phyloP scores from a whole-genome alignment of 1,284 basidiomycete species.

The Boletellus dicymbophilus region DNA sequence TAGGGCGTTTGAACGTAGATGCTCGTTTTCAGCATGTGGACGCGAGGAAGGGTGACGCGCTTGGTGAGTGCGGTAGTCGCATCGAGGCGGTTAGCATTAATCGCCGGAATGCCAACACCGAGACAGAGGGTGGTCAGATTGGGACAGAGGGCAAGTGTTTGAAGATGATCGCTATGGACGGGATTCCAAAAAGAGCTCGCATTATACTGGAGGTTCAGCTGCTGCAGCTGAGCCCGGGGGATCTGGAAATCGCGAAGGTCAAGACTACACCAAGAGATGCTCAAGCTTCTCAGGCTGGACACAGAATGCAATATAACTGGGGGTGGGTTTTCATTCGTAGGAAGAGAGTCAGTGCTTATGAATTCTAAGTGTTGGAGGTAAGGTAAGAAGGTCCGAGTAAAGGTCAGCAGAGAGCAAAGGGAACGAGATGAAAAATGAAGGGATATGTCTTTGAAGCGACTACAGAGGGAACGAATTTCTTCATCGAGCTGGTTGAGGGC shows the following conservation, averaged over 20 bases:
- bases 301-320: constrained; percentile 27
- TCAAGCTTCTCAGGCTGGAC: constrained; percentile 28
- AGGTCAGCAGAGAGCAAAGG: constrained; percentile 29
- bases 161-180: constrained; percentile 31
- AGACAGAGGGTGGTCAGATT: constrained; percentile 31
- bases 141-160: constrained; percentile 23
- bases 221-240: constrained; percentile 32
- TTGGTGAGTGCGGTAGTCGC: not conserved
- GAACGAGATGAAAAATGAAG: constrained; percentile 29
- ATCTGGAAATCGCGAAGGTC: constrained; percentile 30
- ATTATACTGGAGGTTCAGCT: constrained; percentile 29
- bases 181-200: constrained; percentile 33
- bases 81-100: constrained; percentile 17
- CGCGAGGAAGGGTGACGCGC: constrained; percentile 26
- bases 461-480: constrained; percentile 27
- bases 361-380: constrained; percentile 28
- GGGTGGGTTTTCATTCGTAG: constrained; percentile 26
- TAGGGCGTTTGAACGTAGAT: constrained; percentile 32
- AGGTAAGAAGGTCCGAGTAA: constrained; percentile 29
- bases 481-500: constrained; percentile 34
- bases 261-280: constrained; percentile 31
- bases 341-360: constrained; percentile 27
- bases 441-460: constrained; percentile 21
- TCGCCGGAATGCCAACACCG: constrained; percentile 24
- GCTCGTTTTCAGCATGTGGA: constrained; percentile 29